Evolutionary conservation across 202 grass and related monocot genomes (phyloP).

Genomic region (Schoenoplectus triqueter): DNA sequence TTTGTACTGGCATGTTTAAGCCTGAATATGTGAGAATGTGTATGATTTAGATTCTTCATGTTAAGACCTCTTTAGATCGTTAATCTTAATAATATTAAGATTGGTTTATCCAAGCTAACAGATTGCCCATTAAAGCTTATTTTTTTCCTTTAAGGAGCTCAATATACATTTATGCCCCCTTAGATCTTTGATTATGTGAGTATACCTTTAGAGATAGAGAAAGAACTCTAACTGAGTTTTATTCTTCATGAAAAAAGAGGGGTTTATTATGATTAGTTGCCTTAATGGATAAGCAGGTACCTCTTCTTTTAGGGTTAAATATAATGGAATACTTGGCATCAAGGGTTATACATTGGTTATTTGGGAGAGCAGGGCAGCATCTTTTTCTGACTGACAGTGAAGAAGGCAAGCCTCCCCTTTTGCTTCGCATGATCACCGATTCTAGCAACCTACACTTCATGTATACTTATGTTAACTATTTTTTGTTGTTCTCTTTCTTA

Average conservation of each 20-base stretch:
- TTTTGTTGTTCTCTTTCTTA: constrained; percentile 24
- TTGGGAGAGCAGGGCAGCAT: constrained; percentile 79
- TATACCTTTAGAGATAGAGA: neutral
- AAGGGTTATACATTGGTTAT: constrained; percentile 80
- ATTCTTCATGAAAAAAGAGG: neutral
- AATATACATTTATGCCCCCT: neutral
- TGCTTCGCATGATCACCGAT: constrained; percentile 87
- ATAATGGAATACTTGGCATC: constrained; percentile 79
- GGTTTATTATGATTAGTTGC: neutral
- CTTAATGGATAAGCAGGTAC: constrained; percentile 61
- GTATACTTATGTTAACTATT: constrained; percentile 54
- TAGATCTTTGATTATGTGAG: neutral
- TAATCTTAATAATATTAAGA: neutral
- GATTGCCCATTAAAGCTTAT: neutral
- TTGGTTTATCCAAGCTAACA: neutral
- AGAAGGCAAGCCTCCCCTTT: constrained; percentile 65
- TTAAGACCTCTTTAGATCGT: neutral
- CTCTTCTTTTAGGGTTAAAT: constrained; percentile 71
- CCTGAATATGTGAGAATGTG: neutral
- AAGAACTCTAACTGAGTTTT: neutral
- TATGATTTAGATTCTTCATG: neutral
- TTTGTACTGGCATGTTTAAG: neutral
- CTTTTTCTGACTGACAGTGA: constrained; percentile 83
- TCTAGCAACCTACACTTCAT: constrained; percentile 68
- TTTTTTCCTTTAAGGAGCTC: neutral